Conservation (phyloP, 2,329 filamentous ascomycete species). For the Aspergillus fijiensis region DNA sequence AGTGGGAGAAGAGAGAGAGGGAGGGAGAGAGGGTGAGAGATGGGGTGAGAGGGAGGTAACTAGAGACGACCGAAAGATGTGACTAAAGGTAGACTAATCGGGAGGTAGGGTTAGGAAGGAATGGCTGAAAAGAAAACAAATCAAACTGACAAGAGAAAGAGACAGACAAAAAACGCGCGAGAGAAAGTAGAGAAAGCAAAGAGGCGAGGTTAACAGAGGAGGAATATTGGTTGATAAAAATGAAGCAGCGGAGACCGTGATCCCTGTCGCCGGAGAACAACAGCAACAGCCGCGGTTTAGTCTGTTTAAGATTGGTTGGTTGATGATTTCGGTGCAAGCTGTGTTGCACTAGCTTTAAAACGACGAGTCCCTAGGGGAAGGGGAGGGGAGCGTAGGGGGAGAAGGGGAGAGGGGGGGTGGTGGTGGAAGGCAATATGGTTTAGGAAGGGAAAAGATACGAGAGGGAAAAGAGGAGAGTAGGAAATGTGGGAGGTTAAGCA, state of each 20-base stretch:
- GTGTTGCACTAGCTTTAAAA: not conserved
- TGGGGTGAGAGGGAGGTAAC: not conserved
- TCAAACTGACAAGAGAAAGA: constrained; percentile 4
- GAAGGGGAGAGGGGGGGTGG: not conserved
- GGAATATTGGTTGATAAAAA: constrained; percentile 4
- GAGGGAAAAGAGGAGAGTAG: not conserved
- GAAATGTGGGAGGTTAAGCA: not conserved
- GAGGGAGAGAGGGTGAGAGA: not conserved
- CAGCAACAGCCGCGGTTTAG: constrained; percentile 14
- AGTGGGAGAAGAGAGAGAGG: not conserved
- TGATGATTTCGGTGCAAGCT: not conserved
- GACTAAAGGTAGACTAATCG: not conserved
- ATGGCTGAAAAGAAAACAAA: not conserved
- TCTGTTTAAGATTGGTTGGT: not conserved
- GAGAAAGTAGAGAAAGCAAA: constrained; percentile 2
- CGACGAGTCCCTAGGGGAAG: not conserved
- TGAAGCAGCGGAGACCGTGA: constrained; percentile 17
- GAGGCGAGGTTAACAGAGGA: constrained; percentile 4
- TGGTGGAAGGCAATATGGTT: not conserved
- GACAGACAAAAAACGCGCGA: constrained; percentile 5
- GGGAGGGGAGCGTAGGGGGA: not conserved
- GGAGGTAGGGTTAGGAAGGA: not conserved
- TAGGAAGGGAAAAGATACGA: not conserved
- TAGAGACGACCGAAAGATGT: constrained; percentile 3
- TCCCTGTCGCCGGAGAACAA: constrained; percentile 17